These are phyloP conservation scores for Eimeria praecox DNA, from an alignment of 169 alveolate species.

Conservation along the genomic window DNA sequence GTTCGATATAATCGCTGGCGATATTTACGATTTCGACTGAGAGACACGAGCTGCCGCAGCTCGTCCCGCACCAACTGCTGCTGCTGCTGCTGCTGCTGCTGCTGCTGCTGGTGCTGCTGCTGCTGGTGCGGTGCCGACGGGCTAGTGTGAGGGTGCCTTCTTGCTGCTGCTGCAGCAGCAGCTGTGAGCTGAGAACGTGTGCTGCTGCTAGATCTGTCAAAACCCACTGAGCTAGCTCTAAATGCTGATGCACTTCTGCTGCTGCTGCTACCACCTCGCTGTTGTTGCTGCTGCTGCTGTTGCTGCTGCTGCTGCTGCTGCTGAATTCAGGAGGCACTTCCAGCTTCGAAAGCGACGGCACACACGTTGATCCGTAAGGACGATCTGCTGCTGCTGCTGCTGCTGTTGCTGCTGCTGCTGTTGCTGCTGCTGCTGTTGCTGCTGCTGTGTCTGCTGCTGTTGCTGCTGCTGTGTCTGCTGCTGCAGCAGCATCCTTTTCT, in stretches of 20 bases:
- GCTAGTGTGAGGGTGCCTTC: conserved; percentile 3
- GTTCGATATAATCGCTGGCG: not conserved
- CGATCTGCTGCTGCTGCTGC: too few relatives aligned
- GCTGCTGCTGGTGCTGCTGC: not conserved
- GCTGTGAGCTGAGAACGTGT: conserved; percentile 21
- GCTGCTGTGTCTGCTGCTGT: not conserved
- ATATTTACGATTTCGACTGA: not conserved
- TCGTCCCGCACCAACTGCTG: conserved; percentile 15
- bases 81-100: not conserved
- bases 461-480: not conserved
- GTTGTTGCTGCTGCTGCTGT: conserved; percentile 52
- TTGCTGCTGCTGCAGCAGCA: conserved; percentile 58
- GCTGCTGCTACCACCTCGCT: conserved; percentile 28
- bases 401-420: not conserved
- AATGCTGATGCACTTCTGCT: conserved; percentile 10
- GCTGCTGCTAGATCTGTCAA: conserved; percentile 50
- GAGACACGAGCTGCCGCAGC: not conserved
- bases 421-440: too few relatives aligned
- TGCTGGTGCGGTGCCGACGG: conserved; percentile 22
- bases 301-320: not conserved
- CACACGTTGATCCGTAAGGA: conserved; percentile 45
- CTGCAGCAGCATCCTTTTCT: not conserved
- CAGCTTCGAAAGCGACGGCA: conserved; percentile 40
- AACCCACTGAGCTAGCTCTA: conserved; percentile 71
- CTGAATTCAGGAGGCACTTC: not conserved